phyloP scores from a whole-genome alignment of 1,284 basidiomycete species.

The Sporisorium sorghi region DNA sequence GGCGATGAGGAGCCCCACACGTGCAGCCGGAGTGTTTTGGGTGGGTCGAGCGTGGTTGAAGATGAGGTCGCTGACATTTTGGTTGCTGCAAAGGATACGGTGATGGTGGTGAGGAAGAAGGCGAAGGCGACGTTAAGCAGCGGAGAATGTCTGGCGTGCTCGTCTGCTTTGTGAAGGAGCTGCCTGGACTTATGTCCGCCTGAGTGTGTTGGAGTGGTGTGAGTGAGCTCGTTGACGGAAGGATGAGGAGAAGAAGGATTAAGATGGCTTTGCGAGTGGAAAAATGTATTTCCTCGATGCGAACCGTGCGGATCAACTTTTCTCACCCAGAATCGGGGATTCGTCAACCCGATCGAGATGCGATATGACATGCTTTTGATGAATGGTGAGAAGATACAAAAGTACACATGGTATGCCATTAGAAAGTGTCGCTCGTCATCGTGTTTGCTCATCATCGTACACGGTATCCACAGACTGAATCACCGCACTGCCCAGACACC shows the following conservation, averaged over 20 bases:
- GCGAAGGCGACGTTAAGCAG: neutral
- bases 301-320: constrained; percentile 16
- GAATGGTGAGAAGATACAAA: neutral
- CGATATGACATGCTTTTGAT: neutral
- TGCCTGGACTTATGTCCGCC: no score
- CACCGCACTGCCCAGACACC: constrained; percentile 85
- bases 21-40: constrained; percentile 36
- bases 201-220: no score
- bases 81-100: no score
- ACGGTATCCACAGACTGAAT: constrained; percentile 71
- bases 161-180: neutral
- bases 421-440: neutral
- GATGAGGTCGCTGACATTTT: constrained; percentile 13
- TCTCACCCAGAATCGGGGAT: no score
- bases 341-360: no score
- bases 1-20: constrained; percentile 37
- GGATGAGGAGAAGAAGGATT: neutral
- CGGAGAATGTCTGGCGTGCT: neutral
- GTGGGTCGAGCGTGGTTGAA: neutral
- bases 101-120: neutral
- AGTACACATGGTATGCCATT: constrained; percentile 5
- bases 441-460: constrained; percentile 26
- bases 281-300: constrained; percentile 21
- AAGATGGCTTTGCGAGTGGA: constrained; percentile 3
- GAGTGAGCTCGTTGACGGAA: constrained; percentile 6